A percentile compares a stretch with the other conserved stretches of the same genome.
Conservation (phyloP, 495 filamentous ascomycete species). For the Aspergillus affinis region DNA sequence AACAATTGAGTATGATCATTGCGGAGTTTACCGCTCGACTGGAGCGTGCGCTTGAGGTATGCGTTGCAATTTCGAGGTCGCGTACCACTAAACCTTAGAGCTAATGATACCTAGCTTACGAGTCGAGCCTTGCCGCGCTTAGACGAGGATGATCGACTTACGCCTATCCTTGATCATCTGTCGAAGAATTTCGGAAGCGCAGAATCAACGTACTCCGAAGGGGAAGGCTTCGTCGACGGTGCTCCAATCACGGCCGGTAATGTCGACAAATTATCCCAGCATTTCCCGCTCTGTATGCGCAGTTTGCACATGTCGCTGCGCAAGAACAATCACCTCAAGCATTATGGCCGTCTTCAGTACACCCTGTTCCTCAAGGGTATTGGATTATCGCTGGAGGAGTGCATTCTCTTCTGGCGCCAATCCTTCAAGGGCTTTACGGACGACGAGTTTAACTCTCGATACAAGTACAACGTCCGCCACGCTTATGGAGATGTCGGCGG, state of each 20-base stretch:
- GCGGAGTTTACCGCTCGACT: constrained; percentile 77
- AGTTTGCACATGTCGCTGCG: constrained; percentile 81
- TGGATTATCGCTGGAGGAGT: constrained; percentile 86
- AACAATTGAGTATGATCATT: constrained; percentile 84
- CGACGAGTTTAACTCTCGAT: constrained; percentile 91
- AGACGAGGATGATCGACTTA: constrained; percentile 94
- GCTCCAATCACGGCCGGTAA: constrained; percentile 73
- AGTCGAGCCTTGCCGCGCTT: constrained; percentile 85
- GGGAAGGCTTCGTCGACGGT: constrained; percentile 58
- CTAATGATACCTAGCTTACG: constrained; percentile 60
- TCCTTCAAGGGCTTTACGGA: constrained; percentile 81
- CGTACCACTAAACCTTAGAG: not conserved
- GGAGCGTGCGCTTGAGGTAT: constrained; percentile 78
- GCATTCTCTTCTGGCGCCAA: constrained; percentile 90
- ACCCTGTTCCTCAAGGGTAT: constrained; percentile 97
- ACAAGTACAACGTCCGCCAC: constrained; percentile 95
- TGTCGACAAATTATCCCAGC: constrained; percentile 76
- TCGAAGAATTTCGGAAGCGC: constrained; percentile 90
- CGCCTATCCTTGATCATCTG: constrained; percentile 89
- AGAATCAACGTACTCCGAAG: constrained; percentile 70
- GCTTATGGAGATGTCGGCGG: constrained; percentile 93
- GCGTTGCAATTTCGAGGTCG: constrained; percentile 10
- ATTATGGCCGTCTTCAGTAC: constrained; percentile 93
- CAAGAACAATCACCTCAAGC: constrained; percentile 84
- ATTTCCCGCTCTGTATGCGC: constrained; percentile 95